Base-by-base conservation (phyloP, 768 basidiomycete genomes). In the Amylocystis lapponica region DNA sequence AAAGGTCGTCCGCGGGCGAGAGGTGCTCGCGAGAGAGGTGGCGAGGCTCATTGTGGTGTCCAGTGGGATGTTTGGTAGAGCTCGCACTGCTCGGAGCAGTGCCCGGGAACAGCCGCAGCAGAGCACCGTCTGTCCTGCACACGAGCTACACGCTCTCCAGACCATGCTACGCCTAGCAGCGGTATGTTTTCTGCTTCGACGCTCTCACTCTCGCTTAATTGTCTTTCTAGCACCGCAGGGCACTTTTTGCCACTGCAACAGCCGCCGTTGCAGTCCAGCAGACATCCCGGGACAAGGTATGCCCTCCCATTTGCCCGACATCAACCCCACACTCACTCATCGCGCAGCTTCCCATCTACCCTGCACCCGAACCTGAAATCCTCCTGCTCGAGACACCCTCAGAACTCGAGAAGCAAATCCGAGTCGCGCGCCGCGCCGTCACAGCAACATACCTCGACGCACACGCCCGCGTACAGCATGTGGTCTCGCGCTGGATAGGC, bases 281-380 rank as follows among this genome's bases (percentile, higher is more conserved):
- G 23, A 34, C 47, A 14, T 22, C 41, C 11, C 49, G 45, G 12
- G 52, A 54, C 26, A 57, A 57, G 49, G 56, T 57, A 23, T 21
- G 50, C 45, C 21, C 37, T 19, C 6, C 23, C 6, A 27, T 13
- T 13, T 21, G 20, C 13, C 27, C 23, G n/a, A 3, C 10, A 14
- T 41, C 25, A 11, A 22, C 2, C 17, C 22, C n/a, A 23, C 17
- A n/a, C 16, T 16, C 17, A n/a, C 9, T 8, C 29, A 12, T 16
- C 13, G 16, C 19, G n/a, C 60, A 97, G 93, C 78, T 86, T 39
- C 78, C 91, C 21, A 88, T 97, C 66, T 96, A 97, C 68, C 75
- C 87, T 2, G 54, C 61, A 5, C 70, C 77, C 2, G 71, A 73
- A 10, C 65, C 74, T 6, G 80, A 85, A 11, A 64, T 91, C 29